A percentile compares a stretch with the other conserved stretches of the same genome.
Evolutionary conservation across 1,284 basidiomycete species (phyloP).

Genomic region (Cryptococcus amylolentus): DNA sequence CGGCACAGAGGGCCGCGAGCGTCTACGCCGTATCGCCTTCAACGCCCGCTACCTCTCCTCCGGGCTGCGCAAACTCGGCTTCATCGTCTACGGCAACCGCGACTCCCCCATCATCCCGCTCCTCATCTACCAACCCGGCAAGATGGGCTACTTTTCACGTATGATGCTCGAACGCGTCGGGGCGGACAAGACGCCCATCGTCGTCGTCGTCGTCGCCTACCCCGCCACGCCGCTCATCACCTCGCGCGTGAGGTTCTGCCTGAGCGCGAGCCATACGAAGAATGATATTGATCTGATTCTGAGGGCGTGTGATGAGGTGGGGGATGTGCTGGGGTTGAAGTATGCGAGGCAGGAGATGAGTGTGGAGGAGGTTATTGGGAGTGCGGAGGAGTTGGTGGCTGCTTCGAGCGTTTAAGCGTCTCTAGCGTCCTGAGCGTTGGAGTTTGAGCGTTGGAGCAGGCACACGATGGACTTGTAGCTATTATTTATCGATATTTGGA

Average conservation of each 20-base stretch:
- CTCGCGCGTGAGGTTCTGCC: conserved; percentile 87
- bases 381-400: conserved; percentile 74
- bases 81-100: conserved; percentile 91
- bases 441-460: too few species aligned
- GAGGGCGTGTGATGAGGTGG: conserved; percentile 87
- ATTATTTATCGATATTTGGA: too few species aligned
- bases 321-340: conserved; percentile 80
- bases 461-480: too few species aligned
- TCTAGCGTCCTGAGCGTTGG: too few species aligned
- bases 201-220: conserved; percentile 82
- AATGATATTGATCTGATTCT: conserved; percentile 88
- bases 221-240: conserved; percentile 84
- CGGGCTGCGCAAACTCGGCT: conserved; percentile 86
- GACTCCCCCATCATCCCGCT: conserved; percentile 92
- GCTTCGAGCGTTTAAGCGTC: conserved; percentile 6
- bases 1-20: conserved; percentile 74
- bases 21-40: conserved; percentile 86
- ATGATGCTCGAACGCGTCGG: conserved; percentile 80
- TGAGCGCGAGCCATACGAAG: conserved; percentile 94
- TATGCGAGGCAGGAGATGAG: conserved; percentile 70
- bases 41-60: conserved; percentile 88
- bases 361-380: conserved; percentile 70
- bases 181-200: conserved; percentile 61
- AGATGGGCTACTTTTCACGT: conserved; percentile 82
- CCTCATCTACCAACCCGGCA: conserved; percentile 88